Evolutionary conservation across 768 basidiomycete species (phyloP), one percentile per base, ranked within the genome.

Genomic region (Russula sp.): DNA sequence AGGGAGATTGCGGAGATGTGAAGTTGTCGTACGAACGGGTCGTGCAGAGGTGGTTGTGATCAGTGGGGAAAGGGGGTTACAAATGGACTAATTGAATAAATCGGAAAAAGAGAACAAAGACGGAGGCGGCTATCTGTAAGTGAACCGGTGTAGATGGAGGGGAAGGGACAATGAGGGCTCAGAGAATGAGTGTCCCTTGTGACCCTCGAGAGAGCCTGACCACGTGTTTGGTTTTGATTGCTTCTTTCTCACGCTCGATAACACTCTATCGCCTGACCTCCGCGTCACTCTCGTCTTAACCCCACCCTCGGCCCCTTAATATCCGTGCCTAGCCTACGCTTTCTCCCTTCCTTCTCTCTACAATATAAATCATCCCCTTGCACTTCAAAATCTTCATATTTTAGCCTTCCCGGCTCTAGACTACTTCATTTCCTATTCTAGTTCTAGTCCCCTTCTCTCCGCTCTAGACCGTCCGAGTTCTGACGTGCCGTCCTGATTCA

Each of bases 161-260:
- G 49, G 61, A 64, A 34, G 54, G 40, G 59, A 59, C 54, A 39
- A 53, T 60, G 59, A 60, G 61, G 55, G 48, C 31, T 34, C 55
- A 56, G 61, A 62, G 53, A 64, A 59, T 44, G 63, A 64, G 61
- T 61, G 51, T 57, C 63, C 65, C 54, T 58, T 64, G 59, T 61
- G 59, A 61, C 59, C 59, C 50, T 58, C 42, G 48, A 53, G 34
- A 39, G 57, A 39, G 57, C 16, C 47, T 59, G 27, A 48, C 57
- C 66, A 66, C 66, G 64, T 66, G 65, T 66, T 66, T 66, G 65
- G 62, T 39, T 45, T 59, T 66, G 65, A 64, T 66, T 66, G 65
- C 65, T 55, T 59, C 65, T 57, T 55, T 66, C 65, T 35, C 65
- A 66, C 65, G 53, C 51, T 58, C 51, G 14, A 49, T 34, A 14